Conservation (phyloP, 306 rosid genomes). For the Quercus dentata region DNA sequence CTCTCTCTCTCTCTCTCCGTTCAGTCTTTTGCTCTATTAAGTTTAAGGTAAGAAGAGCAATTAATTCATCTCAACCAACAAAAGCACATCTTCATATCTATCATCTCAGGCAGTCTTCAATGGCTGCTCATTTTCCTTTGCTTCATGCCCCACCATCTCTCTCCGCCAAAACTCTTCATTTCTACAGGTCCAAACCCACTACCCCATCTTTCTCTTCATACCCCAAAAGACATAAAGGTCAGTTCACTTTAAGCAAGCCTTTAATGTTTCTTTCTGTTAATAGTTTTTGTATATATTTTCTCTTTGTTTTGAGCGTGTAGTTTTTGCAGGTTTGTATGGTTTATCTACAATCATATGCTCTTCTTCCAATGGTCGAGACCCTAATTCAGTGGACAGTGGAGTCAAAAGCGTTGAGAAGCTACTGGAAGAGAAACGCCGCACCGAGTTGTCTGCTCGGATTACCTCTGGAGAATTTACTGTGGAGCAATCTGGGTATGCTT, state of each 20-base stretch:
- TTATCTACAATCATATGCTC: constrained; percentile 39
- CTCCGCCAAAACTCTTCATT: constrained; percentile 11
- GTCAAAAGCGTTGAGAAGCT: constrained; percentile 40
- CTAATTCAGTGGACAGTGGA: constrained; percentile 39
- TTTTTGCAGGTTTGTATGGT: constrained; percentile 35
- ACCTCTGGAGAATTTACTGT: constrained; percentile 83
- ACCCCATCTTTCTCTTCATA: constrained; percentile 14
- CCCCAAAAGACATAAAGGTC: constrained; percentile 43
- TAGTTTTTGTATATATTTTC: background rate
- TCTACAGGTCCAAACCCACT: constrained; percentile 31
- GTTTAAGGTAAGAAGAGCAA: background rate
- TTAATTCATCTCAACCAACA: background rate
- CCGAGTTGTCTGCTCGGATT: constrained; percentile 68
- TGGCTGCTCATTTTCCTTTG: constrained; percentile 58
- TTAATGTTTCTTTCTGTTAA: background rate
- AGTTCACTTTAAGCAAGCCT: background rate
- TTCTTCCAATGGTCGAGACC: constrained; percentile 69
- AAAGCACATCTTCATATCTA: background rate
- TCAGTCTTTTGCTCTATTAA: no score
- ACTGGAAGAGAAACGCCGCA: constrained; percentile 51
- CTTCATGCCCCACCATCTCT: constrained; percentile 36
- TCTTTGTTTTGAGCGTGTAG: background rate
- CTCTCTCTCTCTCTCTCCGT: no score
- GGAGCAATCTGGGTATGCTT: constrained; percentile 55
- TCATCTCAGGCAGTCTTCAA: constrained; percentile 1